A percentile compares a stretch with the other conserved stretches of the same genome.
These are phyloP conservation scores for Solanum peruvianum DNA, from an alignment of 257 asterid genomes.

Conservation along the genomic window DNA sequence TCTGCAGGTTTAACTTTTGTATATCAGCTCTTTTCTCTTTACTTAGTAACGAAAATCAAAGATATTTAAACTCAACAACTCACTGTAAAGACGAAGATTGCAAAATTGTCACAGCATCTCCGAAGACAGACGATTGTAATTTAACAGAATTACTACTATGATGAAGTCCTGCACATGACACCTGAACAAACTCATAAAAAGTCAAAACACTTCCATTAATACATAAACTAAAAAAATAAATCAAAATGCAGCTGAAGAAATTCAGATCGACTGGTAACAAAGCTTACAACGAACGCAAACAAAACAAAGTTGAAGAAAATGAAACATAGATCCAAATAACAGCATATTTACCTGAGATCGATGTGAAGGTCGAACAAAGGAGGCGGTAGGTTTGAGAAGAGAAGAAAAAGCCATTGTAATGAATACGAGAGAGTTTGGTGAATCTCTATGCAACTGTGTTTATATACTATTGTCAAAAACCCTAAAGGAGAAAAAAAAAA, in stretches of 20 bases:
- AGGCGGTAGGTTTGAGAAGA: neutral
- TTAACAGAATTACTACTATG: neutral
- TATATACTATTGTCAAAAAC: neutral
- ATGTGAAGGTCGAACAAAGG: neutral
- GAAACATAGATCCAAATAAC: neutral
- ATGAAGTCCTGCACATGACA: neutral
- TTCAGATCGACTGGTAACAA: neutral
- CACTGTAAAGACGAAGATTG: neutral
- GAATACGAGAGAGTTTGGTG: neutral
- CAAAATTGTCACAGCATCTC: neutral
- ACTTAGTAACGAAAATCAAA: rapidly evolving
- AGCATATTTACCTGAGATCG: neutral
- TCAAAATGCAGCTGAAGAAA: neutral
- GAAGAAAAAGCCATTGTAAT: neutral
- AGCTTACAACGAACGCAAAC: neutral
- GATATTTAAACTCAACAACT: neutral
- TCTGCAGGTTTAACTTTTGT: neutral
- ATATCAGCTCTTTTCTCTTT: neutral
- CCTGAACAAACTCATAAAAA: neutral
- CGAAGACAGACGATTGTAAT: neutral
- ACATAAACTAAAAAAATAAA: neutral
- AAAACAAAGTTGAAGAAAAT: neutral
- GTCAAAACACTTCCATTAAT: neutral
- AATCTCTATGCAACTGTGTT: neutral
- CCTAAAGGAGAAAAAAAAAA: neutral